Conservation (phyloP, 768 basidiomycete genomes). For the Tylopilus intermedius region DNA sequence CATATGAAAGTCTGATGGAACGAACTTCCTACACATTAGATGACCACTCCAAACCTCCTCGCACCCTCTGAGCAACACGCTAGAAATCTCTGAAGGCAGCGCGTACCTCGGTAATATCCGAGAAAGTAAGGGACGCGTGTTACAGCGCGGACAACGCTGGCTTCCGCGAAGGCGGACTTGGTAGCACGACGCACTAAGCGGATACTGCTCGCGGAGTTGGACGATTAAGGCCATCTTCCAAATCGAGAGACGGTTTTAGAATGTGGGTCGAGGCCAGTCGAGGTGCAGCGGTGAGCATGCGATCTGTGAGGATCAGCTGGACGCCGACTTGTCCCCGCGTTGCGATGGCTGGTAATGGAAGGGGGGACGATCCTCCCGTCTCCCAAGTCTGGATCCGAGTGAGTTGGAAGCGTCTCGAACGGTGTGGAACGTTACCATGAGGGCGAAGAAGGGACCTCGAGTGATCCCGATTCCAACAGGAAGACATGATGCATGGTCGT, state of each 20-base stretch:
- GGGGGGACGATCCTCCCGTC: background rate
- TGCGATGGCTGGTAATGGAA: background rate
- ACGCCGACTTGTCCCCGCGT: too few relatives aligned
- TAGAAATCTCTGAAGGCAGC: too few relatives aligned
- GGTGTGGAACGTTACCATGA: background rate
- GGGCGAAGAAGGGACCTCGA: background rate
- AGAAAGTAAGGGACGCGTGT: background rate
- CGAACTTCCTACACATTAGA: background rate
- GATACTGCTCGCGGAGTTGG: conserved; percentile 31
- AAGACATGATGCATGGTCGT: background rate
- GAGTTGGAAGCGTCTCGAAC: background rate
- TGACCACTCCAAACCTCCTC: background rate
- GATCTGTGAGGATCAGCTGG: background rate
- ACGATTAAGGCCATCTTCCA: conserved; percentile 16
- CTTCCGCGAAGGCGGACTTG: conserved; percentile 31
- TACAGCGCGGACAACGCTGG: background rate
- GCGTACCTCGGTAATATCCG: background rate
- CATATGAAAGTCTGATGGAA: background rate
- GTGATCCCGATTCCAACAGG: background rate
- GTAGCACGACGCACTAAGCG: conserved; percentile 13
- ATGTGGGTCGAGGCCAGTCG: conserved; percentile 1
- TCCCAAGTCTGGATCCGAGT: background rate
- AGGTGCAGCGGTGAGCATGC: background rate
- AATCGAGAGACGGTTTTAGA: conserved; percentile 25
- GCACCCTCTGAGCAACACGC: background rate